Evolutionary conservation across 2,329 filamentous ascomycete species (phyloP).

Genomic region (Cladosporium sp.): DNA sequence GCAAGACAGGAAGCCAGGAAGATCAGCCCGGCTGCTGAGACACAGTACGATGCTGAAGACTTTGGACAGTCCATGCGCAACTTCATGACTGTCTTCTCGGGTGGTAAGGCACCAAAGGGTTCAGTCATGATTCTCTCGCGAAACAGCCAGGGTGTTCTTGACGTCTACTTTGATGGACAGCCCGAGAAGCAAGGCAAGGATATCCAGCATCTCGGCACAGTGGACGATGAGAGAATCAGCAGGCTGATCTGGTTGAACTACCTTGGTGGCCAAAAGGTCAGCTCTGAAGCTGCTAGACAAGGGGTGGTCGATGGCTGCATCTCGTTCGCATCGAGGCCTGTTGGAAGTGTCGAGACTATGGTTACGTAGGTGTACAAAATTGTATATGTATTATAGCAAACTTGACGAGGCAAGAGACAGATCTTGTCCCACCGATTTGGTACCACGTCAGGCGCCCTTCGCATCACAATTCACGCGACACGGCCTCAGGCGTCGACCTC

Average conservation of each 20-base stretch:
- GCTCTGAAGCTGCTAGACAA: conserved; percentile 73
- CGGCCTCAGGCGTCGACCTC: neutral
- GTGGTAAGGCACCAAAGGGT: conserved; percentile 71
- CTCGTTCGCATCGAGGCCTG: conserved; percentile 79
- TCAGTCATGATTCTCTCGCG: conserved; percentile 71
- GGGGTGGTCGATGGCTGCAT: conserved; percentile 85
- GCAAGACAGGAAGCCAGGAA: conserved; percentile 41
- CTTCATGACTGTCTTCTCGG: conserved; percentile 79
- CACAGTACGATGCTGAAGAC: conserved; percentile 62
- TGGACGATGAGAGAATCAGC: conserved; percentile 75
- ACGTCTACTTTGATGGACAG: conserved; percentile 60
- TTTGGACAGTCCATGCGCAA: conserved; percentile 72
- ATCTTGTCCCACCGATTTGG: neutral
- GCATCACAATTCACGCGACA: neutral
- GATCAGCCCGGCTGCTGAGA: conserved; percentile 27
- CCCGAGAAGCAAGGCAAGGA: conserved; percentile 34
- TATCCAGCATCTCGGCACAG: conserved; percentile 61
- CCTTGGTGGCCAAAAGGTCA: conserved; percentile 78
- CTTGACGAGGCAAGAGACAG: neutral
- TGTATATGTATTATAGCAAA: neutral
- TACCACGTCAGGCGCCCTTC: neutral
- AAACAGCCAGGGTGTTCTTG: conserved; percentile 60
- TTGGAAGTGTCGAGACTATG: conserved; percentile 80
- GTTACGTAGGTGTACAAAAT: conserved; percentile 40
- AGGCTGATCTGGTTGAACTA: conserved; percentile 86